phyloP scores from a whole-genome alignment of 2,329 filamentous ascomycete genomes.

The Fusarium vanettenii region DNA sequence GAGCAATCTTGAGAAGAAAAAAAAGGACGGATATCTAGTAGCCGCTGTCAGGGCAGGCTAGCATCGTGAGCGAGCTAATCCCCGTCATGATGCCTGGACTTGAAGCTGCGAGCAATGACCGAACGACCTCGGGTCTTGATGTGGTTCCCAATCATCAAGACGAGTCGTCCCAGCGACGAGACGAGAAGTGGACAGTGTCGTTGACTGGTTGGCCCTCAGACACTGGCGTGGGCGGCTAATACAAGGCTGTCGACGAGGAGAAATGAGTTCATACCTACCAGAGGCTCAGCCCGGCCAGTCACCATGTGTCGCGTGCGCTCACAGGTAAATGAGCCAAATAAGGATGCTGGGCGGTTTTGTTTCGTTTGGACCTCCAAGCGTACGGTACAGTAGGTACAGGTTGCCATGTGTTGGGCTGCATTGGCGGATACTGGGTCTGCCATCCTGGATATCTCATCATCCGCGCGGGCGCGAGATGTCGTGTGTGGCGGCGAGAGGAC shows the following conservation, averaged over 20 bases:
- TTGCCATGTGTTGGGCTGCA: slow-evolving; percentile 17
- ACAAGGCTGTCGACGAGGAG: slow-evolving; percentile 15
- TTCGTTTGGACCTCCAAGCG: background rate
- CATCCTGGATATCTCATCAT: slow-evolving; percentile 18
- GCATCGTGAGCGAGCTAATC: background rate
- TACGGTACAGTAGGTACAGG: slow-evolving; percentile 4
- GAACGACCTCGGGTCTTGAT: background rate
- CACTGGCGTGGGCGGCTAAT: slow-evolving; percentile 31
- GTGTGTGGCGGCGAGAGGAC: slow-evolving; percentile 22
- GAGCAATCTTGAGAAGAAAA: slow-evolving; percentile 13
- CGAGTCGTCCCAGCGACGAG: slow-evolving; percentile 23
- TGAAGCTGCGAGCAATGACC: background rate
- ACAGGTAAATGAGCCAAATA: background rate
- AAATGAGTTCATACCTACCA: slow-evolving; percentile 35
- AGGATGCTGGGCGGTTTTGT: background rate
- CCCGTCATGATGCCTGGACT: background rate
- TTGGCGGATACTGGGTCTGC: slow-evolving; percentile 3
- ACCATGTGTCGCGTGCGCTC: slow-evolving; percentile 20
- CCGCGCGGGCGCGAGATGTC: slow-evolving; percentile 4
- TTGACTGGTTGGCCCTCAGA: slow-evolving; percentile 8
- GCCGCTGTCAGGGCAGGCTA: background rate
- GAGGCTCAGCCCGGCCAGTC: slow-evolving; percentile 6
- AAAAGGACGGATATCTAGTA: background rate
- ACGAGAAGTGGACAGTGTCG: background rate
- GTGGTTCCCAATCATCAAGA: background rate